phyloP scores from a whole-genome alignment of 75 land plant genomes.

The Larix kaempferi region DNA sequence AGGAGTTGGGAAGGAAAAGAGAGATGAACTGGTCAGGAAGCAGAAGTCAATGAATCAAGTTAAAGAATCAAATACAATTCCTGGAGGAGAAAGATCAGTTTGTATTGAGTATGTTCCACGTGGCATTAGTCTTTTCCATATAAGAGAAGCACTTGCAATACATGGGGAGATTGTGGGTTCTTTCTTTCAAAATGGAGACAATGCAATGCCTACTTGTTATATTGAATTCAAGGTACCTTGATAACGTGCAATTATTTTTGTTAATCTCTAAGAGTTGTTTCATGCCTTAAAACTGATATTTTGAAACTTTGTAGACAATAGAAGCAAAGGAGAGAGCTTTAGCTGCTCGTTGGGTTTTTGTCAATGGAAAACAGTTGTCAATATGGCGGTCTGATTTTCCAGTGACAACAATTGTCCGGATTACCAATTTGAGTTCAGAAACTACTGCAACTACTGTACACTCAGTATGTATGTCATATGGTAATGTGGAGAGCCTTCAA shows the following conservation, averaged over 20 bases:
- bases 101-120: constrained; percentile 4
- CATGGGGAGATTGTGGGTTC: constrained; percentile 8
- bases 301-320: background rate
- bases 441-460: background rate
- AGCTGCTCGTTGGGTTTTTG: constrained; percentile 7
- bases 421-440: background rate
- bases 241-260: background rate
- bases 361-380: constrained; percentile 11
- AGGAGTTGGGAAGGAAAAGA: background rate
- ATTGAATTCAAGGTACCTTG: constrained; percentile 12
- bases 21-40: background rate
- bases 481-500: constrained; percentile 3
- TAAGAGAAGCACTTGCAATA: background rate
- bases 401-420: constrained; percentile 1
- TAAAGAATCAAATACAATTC: background rate
- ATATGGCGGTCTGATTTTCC: constrained; percentile 4
- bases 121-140: background rate
- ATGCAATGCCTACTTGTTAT: constrained; percentile 2
- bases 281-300: constrained; percentile 2
- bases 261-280: background rate
- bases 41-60: background rate
- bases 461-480: constrained; percentile 7
- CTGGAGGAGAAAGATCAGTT: constrained; percentile 2
- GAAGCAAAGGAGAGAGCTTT: constrained; percentile 11
- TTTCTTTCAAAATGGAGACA: background rate